Base-by-base conservation (phyloP, 352 stramenopile genomes). In the Phytophthora gonapodyides region DNA sequence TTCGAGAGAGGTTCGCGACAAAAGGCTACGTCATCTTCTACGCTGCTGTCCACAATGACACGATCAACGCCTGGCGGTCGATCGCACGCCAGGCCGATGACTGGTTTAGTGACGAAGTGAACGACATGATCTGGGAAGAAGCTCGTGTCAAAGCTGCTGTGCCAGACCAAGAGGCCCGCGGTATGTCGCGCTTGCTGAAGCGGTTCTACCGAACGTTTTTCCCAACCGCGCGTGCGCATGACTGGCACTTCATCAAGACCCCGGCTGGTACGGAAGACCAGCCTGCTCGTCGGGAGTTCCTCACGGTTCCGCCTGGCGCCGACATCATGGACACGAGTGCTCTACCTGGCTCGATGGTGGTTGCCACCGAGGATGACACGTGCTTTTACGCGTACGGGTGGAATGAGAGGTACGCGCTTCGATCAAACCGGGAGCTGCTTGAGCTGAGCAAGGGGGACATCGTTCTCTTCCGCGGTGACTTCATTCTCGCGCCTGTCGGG, bases 351-450 rank as follows among this genome's bases (percentile, higher is more conserved):
- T 53, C 45, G 15, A 45, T 60, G 1, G 7, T 50, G 8, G 13
- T 60, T 5, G 52, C 40, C 6, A 34, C 21, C 15, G 15, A 60
- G 2, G 11, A 52, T 10, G 41, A 33, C 17, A 50, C 51, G 1
- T 42, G 2, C 10, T 30, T 59, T 15, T 59, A 49, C 16, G 51
- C 6, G 12, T 59, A 36, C 41, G 52, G 41, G 1, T 60, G 52
- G 40, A 51, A 52, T 42, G n/a, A 30, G 7, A 13, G 27, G 9
- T 15, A 30, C 5, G 52, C 52, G 3, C 7, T 51, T 2, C n/a
- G 19, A 12, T 52, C 52, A 1, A 24, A 42, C 10, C 13, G 15
- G 6, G 7, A 37, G 10, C 5, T 45, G 3, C 52, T 60, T 34
- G 11, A 34, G 21, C 13, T 60, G 1, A 44, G 37, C 41, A 41